Percentiles rank a stretch among this genome's conserved stretches.
These are phyloP conservation scores for Erythrobasidium yunnanense DNA, from an alignment of 768 basidiomycete genomes.

Conservation along the genomic window DNA sequence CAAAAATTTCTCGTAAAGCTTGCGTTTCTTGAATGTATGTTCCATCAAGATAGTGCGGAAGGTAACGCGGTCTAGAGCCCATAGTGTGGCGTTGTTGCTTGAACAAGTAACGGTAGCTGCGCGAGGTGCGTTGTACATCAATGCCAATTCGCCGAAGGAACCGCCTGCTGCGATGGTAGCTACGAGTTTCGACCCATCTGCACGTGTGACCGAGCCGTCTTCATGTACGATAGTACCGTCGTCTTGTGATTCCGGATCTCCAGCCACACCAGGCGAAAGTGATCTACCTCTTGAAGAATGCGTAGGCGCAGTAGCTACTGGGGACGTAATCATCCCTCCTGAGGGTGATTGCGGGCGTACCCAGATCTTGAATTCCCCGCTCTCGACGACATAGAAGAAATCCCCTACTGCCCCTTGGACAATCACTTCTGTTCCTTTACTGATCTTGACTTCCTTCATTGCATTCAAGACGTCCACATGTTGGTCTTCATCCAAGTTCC, in stretches of 20 bases:
- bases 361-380: constrained; percentile 72
- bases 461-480: constrained; percentile 83
- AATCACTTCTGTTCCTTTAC: constrained; percentile 75
- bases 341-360: constrained; percentile 39
- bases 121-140: constrained; percentile 96
- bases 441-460: constrained; percentile 75
- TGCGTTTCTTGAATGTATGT: constrained; percentile 74
- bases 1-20: constrained; percentile 94
- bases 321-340: constrained; percentile 41
- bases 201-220: constrained; percentile 44
- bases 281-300: neutral
- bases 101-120: constrained; percentile 85
- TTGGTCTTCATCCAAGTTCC: constrained; percentile 93
- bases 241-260: constrained; percentile 27
- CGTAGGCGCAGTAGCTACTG: neutral
- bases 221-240: constrained; percentile 37
- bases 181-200: constrained; percentile 45
- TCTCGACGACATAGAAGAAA: constrained; percentile 93
- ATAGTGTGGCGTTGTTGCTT: constrained; percentile 63
- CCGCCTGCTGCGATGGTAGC: constrained; percentile 70
- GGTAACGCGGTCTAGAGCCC: constrained; percentile 93
- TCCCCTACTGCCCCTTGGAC: constrained; percentile 94
- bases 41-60: constrained; percentile 96
- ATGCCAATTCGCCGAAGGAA: constrained; percentile 88
- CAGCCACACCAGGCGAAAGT: neutral